These are phyloP conservation scores for Collybia mongolica DNA, from an alignment of 768 basidiomycete genomes.

Conservation along the genomic window DNA sequence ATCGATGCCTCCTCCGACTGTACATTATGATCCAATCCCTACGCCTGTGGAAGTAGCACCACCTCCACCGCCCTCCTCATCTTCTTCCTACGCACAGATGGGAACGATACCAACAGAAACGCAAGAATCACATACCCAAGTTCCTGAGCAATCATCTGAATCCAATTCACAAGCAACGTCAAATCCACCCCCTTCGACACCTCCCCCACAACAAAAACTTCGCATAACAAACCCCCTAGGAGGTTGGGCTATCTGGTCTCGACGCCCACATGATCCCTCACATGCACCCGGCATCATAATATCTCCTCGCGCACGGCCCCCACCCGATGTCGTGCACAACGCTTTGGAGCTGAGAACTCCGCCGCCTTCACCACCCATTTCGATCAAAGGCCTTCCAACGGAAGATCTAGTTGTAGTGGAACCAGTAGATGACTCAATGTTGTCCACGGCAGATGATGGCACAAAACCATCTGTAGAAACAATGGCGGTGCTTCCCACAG, in stretches of 20 bases:
- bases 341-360: conserved; percentile 58
- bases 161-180: neutral
- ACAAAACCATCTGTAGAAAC: neutral
- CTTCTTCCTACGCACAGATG: neutral
- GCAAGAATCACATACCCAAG: neutral
- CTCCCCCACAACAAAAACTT: conserved; percentile 2
- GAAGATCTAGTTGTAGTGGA: no score
- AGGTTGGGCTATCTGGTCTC: conserved; percentile 70
- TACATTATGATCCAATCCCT: conserved; percentile 8
- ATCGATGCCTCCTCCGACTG: conserved; percentile 41
- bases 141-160: neutral
- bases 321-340: conserved; percentile 51
- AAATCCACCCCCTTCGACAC: conserved; percentile 3
- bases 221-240: conserved; percentile 9
- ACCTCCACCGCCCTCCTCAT: neutral
- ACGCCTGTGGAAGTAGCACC: neutral
- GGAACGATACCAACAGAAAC: conserved; percentile 1
- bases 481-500: neutral
- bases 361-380: conserved; percentile 33
- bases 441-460: conserved; percentile 5
- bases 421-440: neutral
- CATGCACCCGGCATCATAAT: conserved; percentile 72
- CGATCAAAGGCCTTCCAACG: conserved; percentile 11
- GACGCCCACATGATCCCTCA: conserved; percentile 63
- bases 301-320: conserved; percentile 61